A percentile compares a stretch with the other conserved stretches of the same genome.
These are phyloP conservation scores for Teratosphaeria zuluensis DNA, from an alignment of 2,329 filamentous ascomycete genomes.

Conservation along the genomic window DNA sequence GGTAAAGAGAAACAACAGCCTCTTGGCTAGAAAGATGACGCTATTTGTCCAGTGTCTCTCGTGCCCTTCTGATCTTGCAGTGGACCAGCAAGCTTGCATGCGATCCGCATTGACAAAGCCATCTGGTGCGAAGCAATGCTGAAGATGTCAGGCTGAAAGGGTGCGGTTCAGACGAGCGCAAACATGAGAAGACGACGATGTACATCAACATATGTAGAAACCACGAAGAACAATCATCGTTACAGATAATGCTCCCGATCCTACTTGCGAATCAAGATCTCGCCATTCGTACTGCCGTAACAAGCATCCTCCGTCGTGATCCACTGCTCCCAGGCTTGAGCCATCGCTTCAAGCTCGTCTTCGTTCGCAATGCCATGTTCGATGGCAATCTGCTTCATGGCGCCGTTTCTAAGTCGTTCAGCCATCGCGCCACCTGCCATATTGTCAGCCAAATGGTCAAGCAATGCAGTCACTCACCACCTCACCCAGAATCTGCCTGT, in stretches of 20 bases:
- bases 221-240: not conserved
- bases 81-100: not conserved
- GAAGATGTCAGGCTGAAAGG: not conserved
- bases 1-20: too few relatives aligned
- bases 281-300: conserved; percentile 34
- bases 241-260: not conserved
- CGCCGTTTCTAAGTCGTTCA: conserved; percentile 13
- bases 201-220: not conserved
- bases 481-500: conserved; percentile 31
- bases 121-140: not conserved
- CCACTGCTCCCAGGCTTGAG: conserved; percentile 31
- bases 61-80: too few relatives aligned
- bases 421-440: conserved; percentile 8
- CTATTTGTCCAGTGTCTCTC: too few relatives aligned
- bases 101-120: not conserved
- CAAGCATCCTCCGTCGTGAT: conserved; percentile 33
- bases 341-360: conserved; percentile 31
- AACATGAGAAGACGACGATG: not conserved
- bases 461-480: not conserved
- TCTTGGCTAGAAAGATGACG: too few relatives aligned
- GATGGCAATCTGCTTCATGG: conserved; percentile 26
- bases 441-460: not conserved
- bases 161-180: not conserved
- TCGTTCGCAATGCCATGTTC: conserved; percentile 29
- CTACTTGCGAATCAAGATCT: conserved; percentile 25